A percentile compares a stretch with the other conserved stretches of the same genome.
phyloP scores from a whole-genome alignment of 495 filamentous ascomycete species.

The Penicillium cinerascens region DNA sequence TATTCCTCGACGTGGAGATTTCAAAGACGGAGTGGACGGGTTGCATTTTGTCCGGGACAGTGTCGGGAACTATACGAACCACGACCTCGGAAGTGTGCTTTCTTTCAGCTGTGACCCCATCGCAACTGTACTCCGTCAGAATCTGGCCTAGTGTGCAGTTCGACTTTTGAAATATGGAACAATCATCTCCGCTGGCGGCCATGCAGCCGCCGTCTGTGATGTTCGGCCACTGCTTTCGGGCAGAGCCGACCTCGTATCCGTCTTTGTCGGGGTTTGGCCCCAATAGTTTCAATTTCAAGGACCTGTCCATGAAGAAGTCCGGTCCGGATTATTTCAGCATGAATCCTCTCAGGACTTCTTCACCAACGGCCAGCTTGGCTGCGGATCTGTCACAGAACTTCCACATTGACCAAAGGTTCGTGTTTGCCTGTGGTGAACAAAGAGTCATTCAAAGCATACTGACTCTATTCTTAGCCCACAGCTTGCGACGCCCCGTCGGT shows the following conservation, averaged over 20 bases:
- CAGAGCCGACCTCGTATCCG: conserved; percentile 50
- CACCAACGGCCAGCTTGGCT: conserved; percentile 82
- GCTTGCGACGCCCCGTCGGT: conserved; percentile 84
- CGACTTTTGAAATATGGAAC: conserved; percentile 65
- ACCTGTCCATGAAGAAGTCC: conserved; percentile 64
- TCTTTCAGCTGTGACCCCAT: background rate
- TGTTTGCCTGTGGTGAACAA: background rate
- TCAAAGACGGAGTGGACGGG: background rate
- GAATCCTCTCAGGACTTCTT: conserved; percentile 75
- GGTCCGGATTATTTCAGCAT: conserved; percentile 71
- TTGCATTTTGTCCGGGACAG: background rate
- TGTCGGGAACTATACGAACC: background rate
- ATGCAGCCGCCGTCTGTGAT: conserved; percentile 77
- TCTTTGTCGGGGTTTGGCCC: conserved; percentile 56
- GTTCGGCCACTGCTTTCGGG: conserved; percentile 52
- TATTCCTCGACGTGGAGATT: conserved; percentile 1
- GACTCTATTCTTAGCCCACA: conserved; percentile 65
- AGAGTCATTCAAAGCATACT: conserved; percentile 12
- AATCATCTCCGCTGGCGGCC: conserved; percentile 89
- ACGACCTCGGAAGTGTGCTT: background rate
- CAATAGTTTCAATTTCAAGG: conserved; percentile 69
- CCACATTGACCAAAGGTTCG: conserved; percentile 85
- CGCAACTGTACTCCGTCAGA: conserved; percentile 11
- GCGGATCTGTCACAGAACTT: conserved; percentile 97
- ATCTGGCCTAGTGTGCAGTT: conserved; percentile 8